Evolutionary conservation across 176 grass and related monocot genomes (phyloP).

Genomic region (Musa schizocarpa): DNA sequence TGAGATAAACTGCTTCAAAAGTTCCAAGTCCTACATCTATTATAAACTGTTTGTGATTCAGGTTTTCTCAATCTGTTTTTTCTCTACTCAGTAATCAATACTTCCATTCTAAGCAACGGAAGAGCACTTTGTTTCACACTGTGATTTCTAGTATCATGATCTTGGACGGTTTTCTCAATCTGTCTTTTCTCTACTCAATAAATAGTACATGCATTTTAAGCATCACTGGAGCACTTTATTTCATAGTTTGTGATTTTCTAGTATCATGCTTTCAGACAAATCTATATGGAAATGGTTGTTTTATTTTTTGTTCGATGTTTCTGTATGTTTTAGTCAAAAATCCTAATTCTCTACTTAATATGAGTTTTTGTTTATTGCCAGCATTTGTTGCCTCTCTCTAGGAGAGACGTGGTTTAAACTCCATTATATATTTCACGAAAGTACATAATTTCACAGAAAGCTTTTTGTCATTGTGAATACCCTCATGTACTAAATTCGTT

Average conservation of each 20-base stretch:
- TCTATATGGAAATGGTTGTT: background rate
- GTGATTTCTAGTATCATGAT: conserved; percentile 1
- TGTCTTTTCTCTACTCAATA: background rate
- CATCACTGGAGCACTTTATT: background rate
- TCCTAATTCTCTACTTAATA: no score
- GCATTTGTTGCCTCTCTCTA: no score
- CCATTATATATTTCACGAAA: no score
- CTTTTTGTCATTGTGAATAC: no score
- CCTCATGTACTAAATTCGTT: background rate
- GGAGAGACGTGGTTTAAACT: no score
- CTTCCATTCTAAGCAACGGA: background rate
- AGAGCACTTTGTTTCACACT: background rate
- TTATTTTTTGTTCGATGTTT: background rate
- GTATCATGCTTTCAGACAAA: background rate
- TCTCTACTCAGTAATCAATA: background rate
- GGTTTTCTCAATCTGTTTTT: background rate
- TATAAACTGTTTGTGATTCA: no score
- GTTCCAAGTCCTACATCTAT: no score
- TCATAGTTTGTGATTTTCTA: background rate
- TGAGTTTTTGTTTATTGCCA: no score
- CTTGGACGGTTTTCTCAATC: background rate
- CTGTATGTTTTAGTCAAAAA: background rate
- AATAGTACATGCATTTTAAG: background rate
- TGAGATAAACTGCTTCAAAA: no score
- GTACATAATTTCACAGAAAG: no score